Percentiles rank a stretch among this genome's conserved stretches.
phyloP scores from a whole-genome alignment of 2,329 filamentous ascomycete species.

The Fusarium begoniae region DNA sequence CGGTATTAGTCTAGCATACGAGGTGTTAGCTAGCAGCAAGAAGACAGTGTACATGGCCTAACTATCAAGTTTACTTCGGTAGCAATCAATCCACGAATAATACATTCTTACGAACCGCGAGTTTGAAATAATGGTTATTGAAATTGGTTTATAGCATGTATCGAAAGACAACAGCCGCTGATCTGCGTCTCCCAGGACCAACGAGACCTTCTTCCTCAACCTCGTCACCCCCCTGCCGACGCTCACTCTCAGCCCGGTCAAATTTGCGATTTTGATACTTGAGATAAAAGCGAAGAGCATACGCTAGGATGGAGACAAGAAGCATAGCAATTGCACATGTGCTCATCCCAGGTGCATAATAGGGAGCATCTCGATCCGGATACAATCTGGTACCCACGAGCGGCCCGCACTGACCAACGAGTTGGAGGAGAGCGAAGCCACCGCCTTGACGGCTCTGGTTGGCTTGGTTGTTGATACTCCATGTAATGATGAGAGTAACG shows the following conservation, averaged over 20 bases:
- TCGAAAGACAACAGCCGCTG: constrained; percentile 48
- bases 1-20: constrained; percentile 9
- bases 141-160: constrained; percentile 55
- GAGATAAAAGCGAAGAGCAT: constrained; percentile 63
- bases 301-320: constrained; percentile 65
- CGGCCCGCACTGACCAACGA: constrained; percentile 83
- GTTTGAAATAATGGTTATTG: background rate
- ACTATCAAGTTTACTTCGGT: constrained; percentile 3
- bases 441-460: constrained; percentile 74
- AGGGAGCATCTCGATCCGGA: constrained; percentile 67
- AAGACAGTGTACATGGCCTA: constrained; percentile 12
- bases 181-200: constrained; percentile 40
- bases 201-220: constrained; percentile 55
- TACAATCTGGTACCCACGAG: constrained; percentile 74
- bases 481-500: constrained; percentile 85
- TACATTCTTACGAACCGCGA: background rate
- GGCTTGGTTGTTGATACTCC: constrained; percentile 87
- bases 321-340: constrained; percentile 71
- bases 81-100: background rate
- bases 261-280: constrained; percentile 59
- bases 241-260: constrained; percentile 48
- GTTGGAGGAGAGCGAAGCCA: constrained; percentile 82
- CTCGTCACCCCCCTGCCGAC: constrained; percentile 28
- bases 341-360: constrained; percentile 70
- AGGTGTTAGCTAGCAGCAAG: constrained; percentile 21